Evolutionary conservation across 2,329 filamentous ascomycete genomes (phyloP).

Genomic region (Neurospora sp.): DNA sequence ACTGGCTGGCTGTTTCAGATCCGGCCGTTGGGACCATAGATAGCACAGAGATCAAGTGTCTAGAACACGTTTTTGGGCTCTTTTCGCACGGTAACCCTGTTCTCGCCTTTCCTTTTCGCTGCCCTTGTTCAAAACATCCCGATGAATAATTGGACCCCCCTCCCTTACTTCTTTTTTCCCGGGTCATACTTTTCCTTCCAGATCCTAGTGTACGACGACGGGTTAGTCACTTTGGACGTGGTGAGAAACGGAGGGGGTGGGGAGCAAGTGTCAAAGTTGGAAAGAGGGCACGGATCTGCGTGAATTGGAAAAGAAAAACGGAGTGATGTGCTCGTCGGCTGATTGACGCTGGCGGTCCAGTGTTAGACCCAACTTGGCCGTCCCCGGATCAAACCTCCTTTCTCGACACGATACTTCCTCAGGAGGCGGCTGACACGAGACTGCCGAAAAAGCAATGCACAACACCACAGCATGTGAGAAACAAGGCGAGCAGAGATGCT

Average conservation of each 20-base stretch:
- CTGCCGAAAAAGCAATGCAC: neutral
- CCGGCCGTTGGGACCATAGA: neutral
- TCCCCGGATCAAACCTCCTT: neutral
- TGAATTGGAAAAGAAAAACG: neutral
- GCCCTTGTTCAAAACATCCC: neutral
- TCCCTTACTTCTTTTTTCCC: slow-evolving; percentile 29
- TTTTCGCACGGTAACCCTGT: neutral
- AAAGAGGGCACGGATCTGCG: neutral
- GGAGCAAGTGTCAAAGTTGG: neutral
- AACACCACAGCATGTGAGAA: slow-evolving; percentile 1
- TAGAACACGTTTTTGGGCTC: neutral
- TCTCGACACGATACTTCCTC: neutral
- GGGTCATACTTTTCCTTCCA: slow-evolving; percentile 93
- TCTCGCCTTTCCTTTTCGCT: neutral
- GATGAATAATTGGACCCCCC: neutral
- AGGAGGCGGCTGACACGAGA: neutral
- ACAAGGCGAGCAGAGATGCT: slow-evolving; percentile 9
- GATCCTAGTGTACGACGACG: slow-evolving; percentile 52
- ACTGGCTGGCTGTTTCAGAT: neutral
- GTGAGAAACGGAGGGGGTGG: neutral
- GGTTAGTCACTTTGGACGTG: neutral
- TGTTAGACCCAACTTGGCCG: neutral
- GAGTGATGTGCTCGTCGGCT: neutral
- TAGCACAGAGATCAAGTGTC: neutral
- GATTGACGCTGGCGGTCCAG: neutral